Percentiles rank a stretch among this genome's conserved stretches.
Conservation (phyloP, 73 alveolate genomes). For the Stentor roeselii region DNA sequence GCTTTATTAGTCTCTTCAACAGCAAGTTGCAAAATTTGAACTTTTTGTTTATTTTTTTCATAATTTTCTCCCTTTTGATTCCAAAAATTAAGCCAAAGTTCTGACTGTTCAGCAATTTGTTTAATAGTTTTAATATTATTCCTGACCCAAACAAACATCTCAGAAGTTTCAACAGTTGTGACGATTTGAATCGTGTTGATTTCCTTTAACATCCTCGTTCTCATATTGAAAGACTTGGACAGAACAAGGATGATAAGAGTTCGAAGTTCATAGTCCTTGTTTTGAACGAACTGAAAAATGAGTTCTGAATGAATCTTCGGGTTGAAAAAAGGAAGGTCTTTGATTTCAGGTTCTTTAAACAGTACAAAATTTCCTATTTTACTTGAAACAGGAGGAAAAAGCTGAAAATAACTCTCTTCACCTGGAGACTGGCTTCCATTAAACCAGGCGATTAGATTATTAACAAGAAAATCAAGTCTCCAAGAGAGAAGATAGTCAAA, state of each 20-base stretch:
- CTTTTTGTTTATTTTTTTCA: background rate
- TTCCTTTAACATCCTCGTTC: background rate
- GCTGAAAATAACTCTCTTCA: background rate
- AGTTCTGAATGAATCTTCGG: background rate
- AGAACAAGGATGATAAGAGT: background rate
- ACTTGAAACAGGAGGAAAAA: background rate
- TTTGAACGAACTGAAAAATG: background rate
- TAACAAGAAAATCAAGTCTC: conserved; percentile 37
- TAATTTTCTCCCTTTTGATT: background rate
- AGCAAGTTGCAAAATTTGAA: background rate
- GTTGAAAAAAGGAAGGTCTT: background rate
- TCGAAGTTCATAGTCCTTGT: conserved; percentile 1
- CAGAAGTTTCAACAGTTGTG: background rate
- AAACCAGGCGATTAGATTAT: conserved; percentile 30
- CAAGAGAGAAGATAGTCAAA: conserved; percentile 27
- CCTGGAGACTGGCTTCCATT: background rate
- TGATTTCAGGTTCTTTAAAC: background rate
- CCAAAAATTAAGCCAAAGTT: conserved; percentile 21
- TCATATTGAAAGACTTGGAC: background rate
- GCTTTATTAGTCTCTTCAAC: background rate
- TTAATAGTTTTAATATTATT: background rate
- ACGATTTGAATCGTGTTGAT: background rate
- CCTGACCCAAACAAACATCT: background rate
- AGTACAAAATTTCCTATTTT: background rate
- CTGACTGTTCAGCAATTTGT: background rate